phyloP scores from a whole-genome alignment of 1,284 basidiomycete genomes.

The Malassezia yamatoensis region DNA sequence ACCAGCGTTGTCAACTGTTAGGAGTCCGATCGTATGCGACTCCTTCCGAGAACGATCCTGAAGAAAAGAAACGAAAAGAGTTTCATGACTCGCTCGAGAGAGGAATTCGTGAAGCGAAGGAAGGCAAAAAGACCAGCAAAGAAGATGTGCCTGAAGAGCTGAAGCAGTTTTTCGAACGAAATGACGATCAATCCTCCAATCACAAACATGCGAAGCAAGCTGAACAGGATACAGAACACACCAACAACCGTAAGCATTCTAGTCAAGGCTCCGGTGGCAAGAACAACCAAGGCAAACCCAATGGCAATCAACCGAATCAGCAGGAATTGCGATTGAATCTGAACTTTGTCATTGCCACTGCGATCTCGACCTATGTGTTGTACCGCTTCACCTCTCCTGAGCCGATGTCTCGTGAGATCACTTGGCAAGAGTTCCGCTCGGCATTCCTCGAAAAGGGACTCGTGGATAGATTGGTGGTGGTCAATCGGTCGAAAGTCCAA shows the following conservation, averaged over 20 bases:
- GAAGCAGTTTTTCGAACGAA: conserved; percentile 34
- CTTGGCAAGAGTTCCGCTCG: conserved; percentile 96
- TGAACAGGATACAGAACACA: conserved; percentile 19
- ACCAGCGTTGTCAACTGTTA: not conserved
- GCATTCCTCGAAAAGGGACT: conserved; percentile 90
- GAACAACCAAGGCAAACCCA: conserved; percentile 16
- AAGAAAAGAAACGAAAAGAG: conserved; percentile 14
- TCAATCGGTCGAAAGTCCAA: conserved; percentile 81
- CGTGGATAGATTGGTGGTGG: conserved; percentile 84
- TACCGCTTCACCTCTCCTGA: conserved; percentile 57
- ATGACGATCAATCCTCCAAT: conserved; percentile 10
- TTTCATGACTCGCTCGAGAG: conserved; percentile 32
- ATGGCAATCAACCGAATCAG: conserved; percentile 22
- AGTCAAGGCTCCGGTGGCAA: conserved; percentile 6
- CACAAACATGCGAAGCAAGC: conserved; percentile 16
- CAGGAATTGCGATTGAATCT: conserved; percentile 39
- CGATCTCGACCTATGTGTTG: conserved; percentile 60
- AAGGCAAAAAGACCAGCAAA: conserved; percentile 19
- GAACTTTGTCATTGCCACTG: conserved; percentile 38
- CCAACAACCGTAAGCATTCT: not conserved
- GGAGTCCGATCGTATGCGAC: conserved; percentile 9
- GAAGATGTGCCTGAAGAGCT: conserved; percentile 29
- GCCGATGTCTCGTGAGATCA: conserved; percentile 67
- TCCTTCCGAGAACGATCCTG: conserved; percentile 1
- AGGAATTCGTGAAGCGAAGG: conserved; percentile 33